Evolutionary conservation across 305 asterid genomes (phyloP), one percentile per base, ranked within the genome.

Genomic region (Fraxinus baroniana): DNA sequence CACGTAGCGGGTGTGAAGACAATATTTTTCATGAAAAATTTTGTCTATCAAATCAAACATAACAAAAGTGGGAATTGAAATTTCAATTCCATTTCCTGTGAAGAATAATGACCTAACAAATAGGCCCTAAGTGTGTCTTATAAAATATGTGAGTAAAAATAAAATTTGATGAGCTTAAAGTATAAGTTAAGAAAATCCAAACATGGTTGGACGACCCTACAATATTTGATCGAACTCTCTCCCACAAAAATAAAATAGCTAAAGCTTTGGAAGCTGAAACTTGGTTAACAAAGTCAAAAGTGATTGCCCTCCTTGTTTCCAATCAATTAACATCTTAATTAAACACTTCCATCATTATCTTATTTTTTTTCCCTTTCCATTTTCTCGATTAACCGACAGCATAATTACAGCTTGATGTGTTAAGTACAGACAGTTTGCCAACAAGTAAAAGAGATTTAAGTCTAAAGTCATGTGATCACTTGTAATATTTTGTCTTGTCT

Each of bases 201-300:
- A 49, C 60, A 1, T 15, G 20, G 7, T n/a, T 3, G 2, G 7
- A 49, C 20, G 5, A 17, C 13, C 70, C 66, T 57, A 13, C 26
- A 17, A n/a, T 18, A n/a, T 55, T 55, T 55, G 26, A 55, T 55
- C n/a, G 66, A 60, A 60, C 20, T 5, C 71, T 36, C 46, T 35
- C 46, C 35, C 26, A 12, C 37, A 26, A 78, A 57, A 24, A 30
- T 26, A n/a, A 24, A 22, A n/a, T 6, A 5, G 26, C 24, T 57
- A 78, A 22, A 13, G 35, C 32, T 20, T 70, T 24, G 81, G 26
- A 82, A 83, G 78, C 74, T 32, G n/a, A 84, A 77, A 78, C 1
- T 35, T 78, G 84, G 74, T 82, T 82, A 86, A 28, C 15, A 71
- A 86, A 90, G 90, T 89, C 91, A 89, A 91, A 84, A 88, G 91